Evolutionary conservation across 2,329 filamentous ascomycete genomes (phyloP).

Genomic region (Chalara sp.): DNA sequence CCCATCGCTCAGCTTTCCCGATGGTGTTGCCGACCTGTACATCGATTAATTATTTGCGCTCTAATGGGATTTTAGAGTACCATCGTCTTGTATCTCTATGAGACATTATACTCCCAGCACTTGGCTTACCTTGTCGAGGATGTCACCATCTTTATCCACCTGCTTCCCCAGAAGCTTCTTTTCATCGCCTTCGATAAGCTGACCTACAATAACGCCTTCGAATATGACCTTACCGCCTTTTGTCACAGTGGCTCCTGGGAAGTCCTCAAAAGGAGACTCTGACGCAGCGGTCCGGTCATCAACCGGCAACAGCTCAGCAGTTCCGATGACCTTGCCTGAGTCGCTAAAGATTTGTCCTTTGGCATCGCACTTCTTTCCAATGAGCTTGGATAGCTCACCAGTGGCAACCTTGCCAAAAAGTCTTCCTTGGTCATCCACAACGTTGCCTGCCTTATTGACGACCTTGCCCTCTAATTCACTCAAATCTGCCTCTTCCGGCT

Average conservation of each 20-base stretch:
- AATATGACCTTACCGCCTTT: slow-evolving; percentile 59
- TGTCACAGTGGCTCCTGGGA: slow-evolving; percentile 51
- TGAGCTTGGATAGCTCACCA: slow-evolving; percentile 55
- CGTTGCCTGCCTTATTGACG: slow-evolving; percentile 53
- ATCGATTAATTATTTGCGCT: too few relatives aligned
- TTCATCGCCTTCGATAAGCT: slow-evolving; percentile 60
- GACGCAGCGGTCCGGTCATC: slow-evolving; percentile 42
- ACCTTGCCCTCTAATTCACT: slow-evolving; percentile 45
- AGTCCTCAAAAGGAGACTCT: slow-evolving; percentile 50
- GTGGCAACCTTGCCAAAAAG: slow-evolving; percentile 56
- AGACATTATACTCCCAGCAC: neutral
- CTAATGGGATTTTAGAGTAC: too few relatives aligned
- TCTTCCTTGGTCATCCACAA: slow-evolving; percentile 45
- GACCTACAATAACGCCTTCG: slow-evolving; percentile 51
- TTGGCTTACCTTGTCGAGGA: slow-evolving; percentile 55
- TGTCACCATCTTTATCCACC: slow-evolving; percentile 65
- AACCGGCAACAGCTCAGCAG: slow-evolving; percentile 56
- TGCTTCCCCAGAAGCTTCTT: slow-evolving; percentile 59
- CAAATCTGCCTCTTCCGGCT: slow-evolving; percentile 32
- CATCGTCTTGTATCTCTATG: too few relatives aligned
- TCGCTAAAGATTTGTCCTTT: slow-evolving; percentile 68
- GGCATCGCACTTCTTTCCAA: slow-evolving; percentile 57
- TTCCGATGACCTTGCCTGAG: slow-evolving; percentile 59
- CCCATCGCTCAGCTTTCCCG: slow-evolving; percentile 63
- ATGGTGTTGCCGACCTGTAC: slow-evolving; percentile 41